Evolutionary conservation across 1,284 basidiomycete genomes (phyloP), one percentile per base, ranked within the genome.

Genomic region (Moniliophthora roreri): DNA sequence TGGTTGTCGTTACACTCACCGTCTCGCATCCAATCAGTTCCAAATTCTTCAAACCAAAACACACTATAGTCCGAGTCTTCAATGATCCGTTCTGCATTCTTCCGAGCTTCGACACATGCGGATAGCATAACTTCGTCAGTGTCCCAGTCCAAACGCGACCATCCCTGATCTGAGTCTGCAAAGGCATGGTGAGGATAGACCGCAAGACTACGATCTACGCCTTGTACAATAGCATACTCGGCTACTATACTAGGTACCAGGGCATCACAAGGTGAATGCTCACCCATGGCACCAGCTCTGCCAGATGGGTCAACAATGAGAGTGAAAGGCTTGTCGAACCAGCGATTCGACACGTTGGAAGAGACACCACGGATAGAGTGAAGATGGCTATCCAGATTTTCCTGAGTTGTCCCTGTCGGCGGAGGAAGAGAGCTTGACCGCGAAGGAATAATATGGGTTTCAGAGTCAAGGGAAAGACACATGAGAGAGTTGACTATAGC

Each of bases 221-320:
- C 77, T 61, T 88, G 79, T 1, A 84, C 82, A 36, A 95, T 74
- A 1, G 86, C 86, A 63, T 90, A 96, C 64, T 98, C 94, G 38
- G 86, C 84, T n/a, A 93, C 83, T 49, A 95, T 90, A 59, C 91
- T 93, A 0, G 95, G 95, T 1, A 97, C 87, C 9, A 98, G 76
- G 1, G 95, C 95, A 60, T 98, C 96, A 53, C 89, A 88, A 0
- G 93, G 90, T 2, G 93, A 92, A 71, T 98, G 95, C 73, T 98
- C 96, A 24, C 96, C 96, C 64, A 87, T 86, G 51, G 92, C 89
- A 36, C 93, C 92, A 2, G 92, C 91, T 39, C 93, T 85, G 1
- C 89, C 87, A 57, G 89, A 92, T 11, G 87, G 85, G 71, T 98
- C 95, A 38, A 98, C 85, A 45, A 91, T 81, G 53, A 98, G 72